phyloP scores from a whole-genome alignment of 805 yeast genomes.

The Maudiozyma turicensis region DNA sequence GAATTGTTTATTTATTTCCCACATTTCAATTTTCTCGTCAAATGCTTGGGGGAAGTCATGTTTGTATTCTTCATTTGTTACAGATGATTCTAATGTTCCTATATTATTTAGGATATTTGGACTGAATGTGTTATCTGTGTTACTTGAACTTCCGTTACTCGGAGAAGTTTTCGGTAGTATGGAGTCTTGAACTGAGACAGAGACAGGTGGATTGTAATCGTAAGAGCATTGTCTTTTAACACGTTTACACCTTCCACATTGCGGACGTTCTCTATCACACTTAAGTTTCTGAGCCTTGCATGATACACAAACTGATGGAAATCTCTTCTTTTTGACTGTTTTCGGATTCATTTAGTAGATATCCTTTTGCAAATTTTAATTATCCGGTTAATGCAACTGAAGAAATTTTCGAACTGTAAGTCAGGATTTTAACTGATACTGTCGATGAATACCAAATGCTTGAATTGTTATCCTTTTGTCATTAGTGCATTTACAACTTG shows the following conservation, averaged over 20 bases:
- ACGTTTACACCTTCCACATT: conserved; percentile 7
- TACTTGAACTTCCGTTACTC: not conserved
- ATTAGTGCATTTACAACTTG: too few species aligned
- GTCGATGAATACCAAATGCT: too few species aligned
- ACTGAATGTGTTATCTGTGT: not conserved
- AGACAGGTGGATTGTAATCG: not conserved
- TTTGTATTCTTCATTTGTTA: not conserved
- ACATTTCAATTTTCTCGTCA: conserved; percentile 1
- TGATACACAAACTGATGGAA: conserved; percentile 4
- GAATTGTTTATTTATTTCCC: conserved; percentile 7
- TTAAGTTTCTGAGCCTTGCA: conserved; percentile 7
- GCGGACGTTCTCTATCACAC: conserved; percentile 10
- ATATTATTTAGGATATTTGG: not conserved
- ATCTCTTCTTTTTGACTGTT: not conserved
- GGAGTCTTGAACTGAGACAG: not conserved
- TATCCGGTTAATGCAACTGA: too few species aligned
- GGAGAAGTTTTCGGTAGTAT: not conserved
- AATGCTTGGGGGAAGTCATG: not conserved
- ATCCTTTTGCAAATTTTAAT: too few species aligned
- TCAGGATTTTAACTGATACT: too few species aligned
- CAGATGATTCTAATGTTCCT: not conserved
- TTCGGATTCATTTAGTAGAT: not conserved
- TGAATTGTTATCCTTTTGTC: too few species aligned
- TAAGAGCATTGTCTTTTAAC: not conserved
- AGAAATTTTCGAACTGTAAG: too few species aligned